Evolutionary conservation across 148 eudicot species (phyloP).

Genomic region (Arbutus unedo): DNA sequence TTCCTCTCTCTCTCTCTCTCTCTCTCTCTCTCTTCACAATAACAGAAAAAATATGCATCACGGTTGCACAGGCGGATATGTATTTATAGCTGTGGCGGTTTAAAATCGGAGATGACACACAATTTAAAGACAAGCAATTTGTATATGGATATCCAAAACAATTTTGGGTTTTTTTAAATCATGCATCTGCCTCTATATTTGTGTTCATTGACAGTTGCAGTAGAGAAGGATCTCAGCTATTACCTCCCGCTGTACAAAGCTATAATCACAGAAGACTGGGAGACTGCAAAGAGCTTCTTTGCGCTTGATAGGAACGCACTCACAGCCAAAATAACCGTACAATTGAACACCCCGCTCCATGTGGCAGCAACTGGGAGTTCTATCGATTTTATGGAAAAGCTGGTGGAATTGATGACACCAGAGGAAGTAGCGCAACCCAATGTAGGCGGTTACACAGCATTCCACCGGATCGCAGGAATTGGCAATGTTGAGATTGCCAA

Average conservation of each 20-base stretch:
- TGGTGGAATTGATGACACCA: constrained; percentile 14
- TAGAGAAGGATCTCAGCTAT: constrained; percentile 10
- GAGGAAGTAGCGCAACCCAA: constrained; percentile 12
- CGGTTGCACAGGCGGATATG: neutral
- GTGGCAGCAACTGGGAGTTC: constrained; percentile 16
- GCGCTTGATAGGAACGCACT: constrained; percentile 3
- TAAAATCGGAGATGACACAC: neutral
- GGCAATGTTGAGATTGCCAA: constrained; percentile 16
- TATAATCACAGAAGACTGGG: constrained; percentile 16
- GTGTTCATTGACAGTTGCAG: neutral
- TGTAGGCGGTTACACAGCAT: constrained; percentile 6
- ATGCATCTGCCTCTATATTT: neutral
- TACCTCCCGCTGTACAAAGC: constrained; percentile 28
- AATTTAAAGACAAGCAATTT: neutral
- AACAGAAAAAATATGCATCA: too few species aligned
- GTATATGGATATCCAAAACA: neutral
- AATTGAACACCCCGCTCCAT: constrained; percentile 14
- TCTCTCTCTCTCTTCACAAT: too few species aligned
- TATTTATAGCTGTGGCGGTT: neutral
- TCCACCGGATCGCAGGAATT: constrained; percentile 8
- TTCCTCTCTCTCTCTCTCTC: too few species aligned
- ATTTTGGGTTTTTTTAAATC: neutral
- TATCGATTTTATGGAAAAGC: constrained; percentile 7
- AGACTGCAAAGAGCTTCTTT: constrained; percentile 8
- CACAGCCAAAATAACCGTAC: constrained; percentile 14